These are phyloP conservation scores for Aspergillus ustus DNA, from an alignment of 2,329 filamentous ascomycete species.

Conservation along the genomic window DNA sequence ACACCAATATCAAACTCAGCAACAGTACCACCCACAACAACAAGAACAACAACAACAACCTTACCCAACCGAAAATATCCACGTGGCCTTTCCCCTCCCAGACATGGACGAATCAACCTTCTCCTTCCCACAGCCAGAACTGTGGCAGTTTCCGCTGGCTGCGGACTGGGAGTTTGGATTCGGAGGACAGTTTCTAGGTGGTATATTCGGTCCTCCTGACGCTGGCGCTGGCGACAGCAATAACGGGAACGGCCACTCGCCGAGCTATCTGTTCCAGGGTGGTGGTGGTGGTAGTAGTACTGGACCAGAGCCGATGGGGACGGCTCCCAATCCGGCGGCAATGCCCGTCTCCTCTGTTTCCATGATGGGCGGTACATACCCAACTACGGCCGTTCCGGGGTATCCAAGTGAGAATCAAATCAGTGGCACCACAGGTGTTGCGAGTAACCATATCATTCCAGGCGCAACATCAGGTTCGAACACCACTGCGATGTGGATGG, in stretches of 20 bases:
- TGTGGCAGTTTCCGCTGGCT: conserved; percentile 91
- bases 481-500: conserved; percentile 11
- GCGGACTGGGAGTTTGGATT: conserved; percentile 73
- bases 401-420: not conserved
- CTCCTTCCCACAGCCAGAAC: conserved; percentile 54
- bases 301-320: not conserved
- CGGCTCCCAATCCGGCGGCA: not conserved
- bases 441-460: not conserved
- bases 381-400: not conserved
- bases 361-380: not conserved
- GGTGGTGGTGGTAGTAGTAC: no score
- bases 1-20: not conserved
- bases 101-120: conserved; percentile 11
- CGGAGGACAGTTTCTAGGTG: conserved; percentile 31
- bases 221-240: not conserved
- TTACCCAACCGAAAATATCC: not conserved
- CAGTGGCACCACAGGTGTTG: not conserved
- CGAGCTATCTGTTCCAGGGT: conserved; percentile 11
- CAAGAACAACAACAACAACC: conserved; percentile 7
- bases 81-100: conserved; percentile 29
- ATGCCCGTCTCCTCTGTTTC: not conserved
- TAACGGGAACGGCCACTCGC: not conserved
- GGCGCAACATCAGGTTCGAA: not conserved
- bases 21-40: not conserved
- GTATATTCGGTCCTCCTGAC: conserved; percentile 25